Evolutionary conservation across 352 stramenopile species (phyloP).

Genomic region (Globisporangium okanoganense): DNA sequence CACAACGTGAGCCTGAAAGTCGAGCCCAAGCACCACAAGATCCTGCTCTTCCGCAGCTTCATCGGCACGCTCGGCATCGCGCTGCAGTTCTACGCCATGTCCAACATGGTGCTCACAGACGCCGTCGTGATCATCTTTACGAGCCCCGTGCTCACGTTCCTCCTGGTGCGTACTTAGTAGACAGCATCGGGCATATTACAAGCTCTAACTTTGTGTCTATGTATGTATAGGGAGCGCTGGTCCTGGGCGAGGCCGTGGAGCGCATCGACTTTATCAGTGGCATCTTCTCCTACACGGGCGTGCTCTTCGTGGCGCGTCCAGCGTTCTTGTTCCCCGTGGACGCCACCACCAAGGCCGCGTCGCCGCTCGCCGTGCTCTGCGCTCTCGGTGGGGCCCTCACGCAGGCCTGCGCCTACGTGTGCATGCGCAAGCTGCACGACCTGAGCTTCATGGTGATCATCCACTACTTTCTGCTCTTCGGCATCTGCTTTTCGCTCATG

Average conservation of each 20-base stretch:
- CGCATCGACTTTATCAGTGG: slow-evolving; percentile 38
- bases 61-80: slow-evolving; percentile 50
- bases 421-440: slow-evolving; percentile 49
- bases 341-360: slow-evolving; percentile 12
- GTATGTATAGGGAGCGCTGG: slow-evolving; percentile 26
- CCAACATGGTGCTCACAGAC: slow-evolving; percentile 72
- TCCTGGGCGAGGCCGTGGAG: slow-evolving; percentile 47
- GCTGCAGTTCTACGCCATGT: slow-evolving; percentile 56
- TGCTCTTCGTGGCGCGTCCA: slow-evolving; percentile 62
- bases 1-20: slow-evolving; percentile 24
- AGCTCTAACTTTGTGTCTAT: background rate
- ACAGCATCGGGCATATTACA: too few relatives aligned
- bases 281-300: slow-evolving; percentile 48
- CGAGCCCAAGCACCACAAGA: slow-evolving; percentile 21
- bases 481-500: slow-evolving; percentile 22
- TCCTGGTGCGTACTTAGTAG: slow-evolving; percentile 26
- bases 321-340: slow-evolving; percentile 39
- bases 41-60: slow-evolving; percentile 49
- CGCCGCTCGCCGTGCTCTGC: slow-evolving; percentile 30
- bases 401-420: slow-evolving; percentile 51
- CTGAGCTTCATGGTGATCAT: slow-evolving; percentile 28
- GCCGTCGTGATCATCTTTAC: slow-evolving; percentile 67
- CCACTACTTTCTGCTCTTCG: slow-evolving; percentile 41
- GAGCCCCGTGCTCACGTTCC: slow-evolving; percentile 57
- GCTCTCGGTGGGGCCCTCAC: slow-evolving; percentile 36